phyloP scores from a whole-genome alignment of 169 alveolate genomes.

The Plasmodium inui region DNA sequence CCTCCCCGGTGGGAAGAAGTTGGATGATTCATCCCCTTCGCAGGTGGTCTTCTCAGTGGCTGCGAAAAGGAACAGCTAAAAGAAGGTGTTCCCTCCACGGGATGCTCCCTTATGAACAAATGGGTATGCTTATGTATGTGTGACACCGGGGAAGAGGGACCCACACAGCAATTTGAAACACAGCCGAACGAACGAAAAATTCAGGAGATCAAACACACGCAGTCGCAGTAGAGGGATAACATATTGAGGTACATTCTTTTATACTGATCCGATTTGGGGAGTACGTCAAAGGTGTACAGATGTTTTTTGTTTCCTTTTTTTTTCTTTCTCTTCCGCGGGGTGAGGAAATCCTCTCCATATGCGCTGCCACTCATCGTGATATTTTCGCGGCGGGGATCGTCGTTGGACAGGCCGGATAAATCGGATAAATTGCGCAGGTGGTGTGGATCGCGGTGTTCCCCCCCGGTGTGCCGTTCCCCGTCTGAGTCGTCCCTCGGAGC shows the following conservation, averaged over 20 bases:
- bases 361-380: not conserved
- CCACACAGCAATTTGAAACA: not conserved
- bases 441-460: not conserved
- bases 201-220: conserved; percentile 22
- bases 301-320: conserved; percentile 5
- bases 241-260: conserved; percentile 43
- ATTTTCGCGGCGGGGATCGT: not conserved
- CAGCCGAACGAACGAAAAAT: not conserved
- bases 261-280: conserved; percentile 30
- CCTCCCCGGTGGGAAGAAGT: not conserved
- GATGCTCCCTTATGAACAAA: not conserved
- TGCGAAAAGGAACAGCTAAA: not conserved
- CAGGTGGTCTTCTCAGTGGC: not conserved
- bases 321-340: not conserved
- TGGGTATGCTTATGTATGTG: not conserved
- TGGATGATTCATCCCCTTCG: not conserved
- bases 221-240: conserved; percentile 11
- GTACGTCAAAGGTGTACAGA: conserved; percentile 22
- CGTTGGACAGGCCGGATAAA: not conserved
- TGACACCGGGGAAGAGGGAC: not conserved
- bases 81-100: not conserved
- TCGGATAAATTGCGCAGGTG: not conserved
- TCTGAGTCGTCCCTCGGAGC: not conserved
- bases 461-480: not conserved
- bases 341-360: not conserved